Conservation (phyloP, 2,329 filamentous ascomycete species). For the Sclerotinia subarctica region DNA sequence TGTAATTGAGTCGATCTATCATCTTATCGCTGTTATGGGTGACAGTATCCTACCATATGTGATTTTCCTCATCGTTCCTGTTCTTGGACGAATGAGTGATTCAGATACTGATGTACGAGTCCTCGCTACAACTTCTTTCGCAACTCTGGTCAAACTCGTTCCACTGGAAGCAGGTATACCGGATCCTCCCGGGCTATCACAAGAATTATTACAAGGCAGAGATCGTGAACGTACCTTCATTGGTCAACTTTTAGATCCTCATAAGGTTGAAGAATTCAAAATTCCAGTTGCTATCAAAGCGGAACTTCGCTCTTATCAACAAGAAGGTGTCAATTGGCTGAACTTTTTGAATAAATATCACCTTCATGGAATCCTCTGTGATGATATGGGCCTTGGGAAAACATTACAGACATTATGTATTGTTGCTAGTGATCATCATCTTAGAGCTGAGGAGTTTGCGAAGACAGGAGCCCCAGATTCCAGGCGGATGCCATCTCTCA, state of each 20-base stretch:
- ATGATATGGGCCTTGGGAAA: conserved; percentile 98
- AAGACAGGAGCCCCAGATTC: conserved; percentile 77
- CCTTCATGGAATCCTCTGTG: conserved; percentile 94
- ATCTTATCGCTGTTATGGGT: conserved; percentile 97
- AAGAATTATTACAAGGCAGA: conserved; percentile 82
- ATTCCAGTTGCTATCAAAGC: conserved; percentile 98
- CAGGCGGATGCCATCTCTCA: conserved; percentile 80
- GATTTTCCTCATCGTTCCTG: conserved; percentile 96
- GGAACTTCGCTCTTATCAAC: conserved; percentile 92
- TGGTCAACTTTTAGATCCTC: conserved; percentile 89
- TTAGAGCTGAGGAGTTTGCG: conserved; percentile 84
- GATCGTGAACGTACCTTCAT: conserved; percentile 97
- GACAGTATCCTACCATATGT: conserved; percentile 95
- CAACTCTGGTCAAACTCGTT: conserved; percentile 93
- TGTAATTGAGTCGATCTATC: conserved; percentile 91
- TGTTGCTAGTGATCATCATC: conserved; percentile 93
- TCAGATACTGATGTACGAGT: conserved; percentile 93
- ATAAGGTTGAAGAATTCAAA: conserved; percentile 91
- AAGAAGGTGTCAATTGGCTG: conserved; percentile 98
- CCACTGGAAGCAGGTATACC: conserved; percentile 96
- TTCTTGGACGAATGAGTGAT: conserved; percentile 96
- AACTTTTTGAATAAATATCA: conserved; percentile 98
- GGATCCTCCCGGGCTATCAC: conserved; percentile 87
- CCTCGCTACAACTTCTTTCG: conserved; percentile 94
- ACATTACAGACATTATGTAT: conserved; percentile 97